Evolutionary conservation across 2,329 filamentous ascomycete species (phyloP).

Genomic region (Pseudogymnoascus sp.): DNA sequence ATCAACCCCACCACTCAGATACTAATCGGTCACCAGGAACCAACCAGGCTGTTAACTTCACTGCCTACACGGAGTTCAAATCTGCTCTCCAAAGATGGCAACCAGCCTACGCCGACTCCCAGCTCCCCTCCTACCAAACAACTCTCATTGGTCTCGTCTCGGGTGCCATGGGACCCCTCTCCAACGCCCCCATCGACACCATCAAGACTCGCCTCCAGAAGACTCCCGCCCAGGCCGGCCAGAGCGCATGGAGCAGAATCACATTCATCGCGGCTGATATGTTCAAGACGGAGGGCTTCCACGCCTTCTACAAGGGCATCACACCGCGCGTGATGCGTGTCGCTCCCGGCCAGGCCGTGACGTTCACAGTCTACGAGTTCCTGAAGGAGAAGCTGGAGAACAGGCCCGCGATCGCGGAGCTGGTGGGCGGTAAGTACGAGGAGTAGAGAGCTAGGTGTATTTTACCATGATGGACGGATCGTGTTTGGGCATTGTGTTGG

Average conservation of each 20-base stretch:
- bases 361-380: constrained; percentile 69
- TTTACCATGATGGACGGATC: constrained; percentile 6
- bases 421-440: constrained; percentile 57
- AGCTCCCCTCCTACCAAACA: constrained; percentile 82
- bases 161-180: constrained; percentile 91
- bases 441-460: constrained; percentile 38
- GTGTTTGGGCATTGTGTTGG: constrained; percentile 2
- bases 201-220: constrained; percentile 97
- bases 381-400: constrained; percentile 65
- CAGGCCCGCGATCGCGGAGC: constrained; percentile 45
- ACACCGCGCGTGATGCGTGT: constrained; percentile 96
- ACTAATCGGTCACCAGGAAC: constrained; percentile 24
- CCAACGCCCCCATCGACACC: constrained; percentile 95
- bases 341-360: constrained; percentile 82
- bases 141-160: constrained; percentile 77
- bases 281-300: constrained; percentile 88
- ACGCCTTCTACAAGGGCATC: constrained; percentile 98
- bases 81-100: constrained; percentile 64
- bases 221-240: constrained; percentile 71
- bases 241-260: constrained; percentile 74
- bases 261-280: constrained; percentile 69
- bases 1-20: neutral
- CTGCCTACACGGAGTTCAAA: constrained; percentile 92
- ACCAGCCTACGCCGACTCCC: constrained; percentile 53
- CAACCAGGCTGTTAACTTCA: constrained; percentile 99